Evolutionary conservation across 192 early-diverging fungal genomes (phyloP), one percentile per base, ranked within the genome.

Genomic region (Podila clonocystis): DNA sequence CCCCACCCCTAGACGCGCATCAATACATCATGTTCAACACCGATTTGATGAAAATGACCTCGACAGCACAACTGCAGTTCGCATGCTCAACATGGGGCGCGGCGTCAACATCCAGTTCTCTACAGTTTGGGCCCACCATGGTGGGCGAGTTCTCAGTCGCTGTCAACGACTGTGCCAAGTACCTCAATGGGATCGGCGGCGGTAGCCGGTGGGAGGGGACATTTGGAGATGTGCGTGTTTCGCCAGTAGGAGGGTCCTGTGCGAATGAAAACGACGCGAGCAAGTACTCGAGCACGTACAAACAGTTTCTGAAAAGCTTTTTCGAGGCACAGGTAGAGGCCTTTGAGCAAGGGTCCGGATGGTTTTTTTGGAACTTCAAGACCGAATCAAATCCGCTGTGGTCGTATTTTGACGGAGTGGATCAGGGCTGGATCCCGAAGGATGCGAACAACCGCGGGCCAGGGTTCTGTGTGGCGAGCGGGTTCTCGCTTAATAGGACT

Each of bases 321-420:
- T 85, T 88, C 33, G 74, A 83, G 41, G 85, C 87, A 0, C 93
- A 94, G 58, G 59, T 92, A 68, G 88, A 91, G 74, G 82, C 93
- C 1, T 94, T 89, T 74, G 91, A 92, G 50, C 75, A 82, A 36
- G 73, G 87, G 4, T 65, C 83, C 29, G 92, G 91, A 0, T 93
- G 92, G 91, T 91, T 91, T 67, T 92, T 84, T 59, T 93, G 92
- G 92, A 92, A 89, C 75, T 93, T 91, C 73, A 90, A 90, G 58
- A 91, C 92, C 2, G 91, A 93, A 36, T 63, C 83, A 22, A 90
- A 90, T 24, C 92, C 92, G 22, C 87, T 90, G 58, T 93, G 92
- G 92, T 87, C 91, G 33, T 93, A 91, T 61, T 74, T 92, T 29
- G 75, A 90, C 48, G 92, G 91, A 20, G 89, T 90, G 3, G 77